Percentiles rank a stretch among this genome's conserved stretches.
phyloP scores from a whole-genome alignment of 1,139 yeast genomes.

The Sugiyamaella neomexicana region DNA sequence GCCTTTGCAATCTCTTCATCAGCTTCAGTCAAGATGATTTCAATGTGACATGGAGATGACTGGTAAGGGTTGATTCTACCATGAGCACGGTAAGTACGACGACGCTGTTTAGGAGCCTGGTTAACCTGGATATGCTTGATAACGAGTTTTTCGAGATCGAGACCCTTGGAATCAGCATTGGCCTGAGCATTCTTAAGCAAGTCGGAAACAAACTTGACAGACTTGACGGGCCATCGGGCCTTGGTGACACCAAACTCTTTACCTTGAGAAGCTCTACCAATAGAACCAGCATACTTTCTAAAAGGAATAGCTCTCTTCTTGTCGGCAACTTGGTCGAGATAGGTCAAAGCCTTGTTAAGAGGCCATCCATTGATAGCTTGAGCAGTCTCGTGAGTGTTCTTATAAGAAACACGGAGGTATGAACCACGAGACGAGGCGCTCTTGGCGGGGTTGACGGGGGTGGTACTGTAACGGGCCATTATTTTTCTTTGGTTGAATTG shows the following conservation, averaged over 20 bases:
- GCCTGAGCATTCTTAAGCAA: constrained; percentile 97
- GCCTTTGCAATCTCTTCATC: constrained; percentile 95
- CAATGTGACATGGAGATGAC: constrained; percentile 98
- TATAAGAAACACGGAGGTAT: constrained; percentile 98
- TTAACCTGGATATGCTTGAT: constrained; percentile 99
- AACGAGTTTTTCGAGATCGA: constrained; percentile 90
- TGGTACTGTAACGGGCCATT: constrained; percentile 97
- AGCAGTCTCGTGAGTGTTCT: constrained; percentile 99
- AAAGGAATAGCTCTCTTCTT: constrained; percentile 99
- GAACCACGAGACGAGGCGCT: constrained; percentile 99
- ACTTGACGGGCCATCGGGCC: constrained; percentile 99
- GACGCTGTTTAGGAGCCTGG: constrained; percentile 99
- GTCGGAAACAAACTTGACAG: constrained; percentile 93
- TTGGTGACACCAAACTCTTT: constrained; percentile 99
- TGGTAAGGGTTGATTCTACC: constrained; percentile 99
- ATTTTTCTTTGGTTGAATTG: constrained; percentile 16
- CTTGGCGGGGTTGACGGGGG: constrained; percentile 99
- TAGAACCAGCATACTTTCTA: constrained; percentile 96
- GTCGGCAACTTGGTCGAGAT: constrained; percentile 94
- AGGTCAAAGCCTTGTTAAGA: constrained; percentile 91
- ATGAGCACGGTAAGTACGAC: constrained; percentile 99
- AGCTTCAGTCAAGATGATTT: constrained; percentile 93
- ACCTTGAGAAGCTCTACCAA: constrained; percentile 99
- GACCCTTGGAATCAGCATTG: constrained; percentile 99
- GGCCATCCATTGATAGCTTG: constrained; percentile 99